Evolutionary conservation across 768 basidiomycete genomes (phyloP).

Genomic region (Auriscalpium orientale): DNA sequence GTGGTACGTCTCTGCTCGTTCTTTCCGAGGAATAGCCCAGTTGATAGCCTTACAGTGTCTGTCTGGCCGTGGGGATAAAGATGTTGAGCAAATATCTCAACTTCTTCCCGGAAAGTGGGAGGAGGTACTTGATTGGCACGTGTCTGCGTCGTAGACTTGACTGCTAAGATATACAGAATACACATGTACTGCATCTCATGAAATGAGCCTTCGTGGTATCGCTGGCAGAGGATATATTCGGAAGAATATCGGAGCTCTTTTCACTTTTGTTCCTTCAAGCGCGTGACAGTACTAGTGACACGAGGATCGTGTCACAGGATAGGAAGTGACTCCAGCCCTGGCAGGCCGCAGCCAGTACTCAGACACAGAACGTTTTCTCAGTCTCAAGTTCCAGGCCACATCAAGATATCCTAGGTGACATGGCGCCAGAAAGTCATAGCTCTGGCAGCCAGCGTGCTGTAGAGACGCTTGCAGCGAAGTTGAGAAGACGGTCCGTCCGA

Average conservation of each 20-base stretch:
- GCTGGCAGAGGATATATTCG: too few species aligned
- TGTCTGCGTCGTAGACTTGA: constrained; percentile 29
- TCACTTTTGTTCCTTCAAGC: too few species aligned
- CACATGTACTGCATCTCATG: too few species aligned
- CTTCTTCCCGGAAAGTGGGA: constrained; percentile 92
- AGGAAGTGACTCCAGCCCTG: too few species aligned
- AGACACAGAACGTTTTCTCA: too few species aligned
- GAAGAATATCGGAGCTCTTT: too few species aligned
- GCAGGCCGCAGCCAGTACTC: too few species aligned
- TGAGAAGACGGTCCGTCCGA: constrained; percentile 57
- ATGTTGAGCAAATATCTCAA: constrained; percentile 94
- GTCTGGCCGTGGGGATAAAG: constrained; percentile 95
- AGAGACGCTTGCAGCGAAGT: constrained; percentile 60
- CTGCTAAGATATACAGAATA: too few species aligned
- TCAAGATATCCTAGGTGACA: constrained; percentile 11
- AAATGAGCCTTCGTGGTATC: too few species aligned
- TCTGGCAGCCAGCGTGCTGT: constrained; percentile 49
- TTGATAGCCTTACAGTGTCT: constrained; percentile 51
- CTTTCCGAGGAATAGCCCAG: neutral
- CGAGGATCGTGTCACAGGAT: too few species aligned
- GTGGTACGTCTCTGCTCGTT: constrained; percentile 52
- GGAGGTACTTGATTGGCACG: constrained; percentile 88
- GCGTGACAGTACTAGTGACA: too few species aligned
- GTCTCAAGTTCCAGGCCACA: too few species aligned
- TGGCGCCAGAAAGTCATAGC: constrained; percentile 34